phyloP scores from a whole-genome alignment of 768 basidiomycete species.

The Calvatia gigantea region DNA sequence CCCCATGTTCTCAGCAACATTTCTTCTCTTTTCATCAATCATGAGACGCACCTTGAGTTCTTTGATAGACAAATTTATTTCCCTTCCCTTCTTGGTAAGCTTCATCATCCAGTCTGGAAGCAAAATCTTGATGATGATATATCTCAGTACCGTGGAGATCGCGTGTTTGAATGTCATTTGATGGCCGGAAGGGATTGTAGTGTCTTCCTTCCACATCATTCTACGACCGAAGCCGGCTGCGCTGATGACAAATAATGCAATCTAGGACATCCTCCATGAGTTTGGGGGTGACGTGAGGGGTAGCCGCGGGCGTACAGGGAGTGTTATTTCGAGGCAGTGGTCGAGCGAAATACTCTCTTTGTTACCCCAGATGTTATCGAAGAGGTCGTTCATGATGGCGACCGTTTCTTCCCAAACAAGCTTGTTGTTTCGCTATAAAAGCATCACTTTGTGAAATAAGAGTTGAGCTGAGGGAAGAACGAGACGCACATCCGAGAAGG shows the following conservation, averaged over 20 bases:
- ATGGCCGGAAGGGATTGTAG: slow-evolving; percentile 37
- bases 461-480: not conserved
- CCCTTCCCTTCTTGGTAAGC: slow-evolving; percentile 28
- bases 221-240: slow-evolving; percentile 53
- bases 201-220: slow-evolving; percentile 45
- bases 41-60: slow-evolving; percentile 35
- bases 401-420: slow-evolving; percentile 47
- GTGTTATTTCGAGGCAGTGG: slow-evolving; percentile 48
- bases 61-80: slow-evolving; percentile 29
- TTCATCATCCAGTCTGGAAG: slow-evolving; percentile 37
- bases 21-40: not conserved
- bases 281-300: not conserved
- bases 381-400: slow-evolving; percentile 38
- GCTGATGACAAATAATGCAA: slow-evolving; percentile 53
- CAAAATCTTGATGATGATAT: slow-evolving; percentile 32
- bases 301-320: slow-evolving; percentile 37
- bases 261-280: slow-evolving; percentile 26
- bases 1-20: not conserved
- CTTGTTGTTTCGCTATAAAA: slow-evolving; percentile 37
- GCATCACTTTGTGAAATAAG: not conserved
- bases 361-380: slow-evolving; percentile 44
- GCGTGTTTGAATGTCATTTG: slow-evolving; percentile 47
- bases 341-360: slow-evolving; percentile 37
- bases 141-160: slow-evolving; percentile 37
- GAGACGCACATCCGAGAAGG: slow-evolving; percentile 50